These are phyloP conservation scores for Phytophthora idaei DNA, from an alignment of 352 stramenopile genomes.

Conservation along the genomic window DNA sequence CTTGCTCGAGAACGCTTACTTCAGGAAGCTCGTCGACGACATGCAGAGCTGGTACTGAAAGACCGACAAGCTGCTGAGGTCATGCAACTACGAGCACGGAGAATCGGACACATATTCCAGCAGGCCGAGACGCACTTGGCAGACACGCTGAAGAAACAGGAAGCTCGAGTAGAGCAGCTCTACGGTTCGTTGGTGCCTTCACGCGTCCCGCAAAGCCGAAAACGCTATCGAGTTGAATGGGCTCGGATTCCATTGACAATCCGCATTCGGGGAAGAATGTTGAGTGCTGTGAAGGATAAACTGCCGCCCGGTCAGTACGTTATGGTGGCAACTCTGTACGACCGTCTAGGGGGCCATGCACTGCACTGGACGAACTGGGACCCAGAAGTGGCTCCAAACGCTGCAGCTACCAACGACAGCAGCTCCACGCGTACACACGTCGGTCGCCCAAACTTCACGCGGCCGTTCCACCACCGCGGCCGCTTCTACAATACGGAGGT, in stretches of 20 bases:
- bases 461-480: constrained; percentile 77
- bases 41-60: constrained; percentile 46
- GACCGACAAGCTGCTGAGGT: constrained; percentile 54
- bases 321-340: constrained; percentile 84
- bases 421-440: constrained; percentile 8
- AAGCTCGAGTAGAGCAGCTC: constrained; percentile 62
- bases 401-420: constrained; percentile 1
- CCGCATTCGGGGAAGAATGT: constrained; percentile 60
- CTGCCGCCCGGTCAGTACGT: constrained; percentile 80
- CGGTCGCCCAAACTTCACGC: constrained; percentile 61
- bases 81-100: constrained; percentile 49
- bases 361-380: constrained; percentile 80
- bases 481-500: constrained; percentile 88
- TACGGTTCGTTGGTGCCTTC: constrained; percentile 63
- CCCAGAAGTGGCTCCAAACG: constrained; percentile 33
- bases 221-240: constrained; percentile 79
- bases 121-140: constrained; percentile 71
- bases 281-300: constrained; percentile 87
- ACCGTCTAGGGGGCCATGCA: constrained; percentile 80
- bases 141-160: constrained; percentile 57
- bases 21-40: constrained; percentile 44
- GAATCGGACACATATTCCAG: constrained; percentile 74
- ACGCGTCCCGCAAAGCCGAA: constrained; percentile 40
- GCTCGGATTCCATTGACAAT: constrained; percentile 74
- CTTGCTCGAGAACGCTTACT: constrained; percentile 41